These are phyloP conservation scores for Fennellomyces sp. DNA, from an alignment of 371 early-diverging fungal species.

Conservation along the genomic window DNA sequence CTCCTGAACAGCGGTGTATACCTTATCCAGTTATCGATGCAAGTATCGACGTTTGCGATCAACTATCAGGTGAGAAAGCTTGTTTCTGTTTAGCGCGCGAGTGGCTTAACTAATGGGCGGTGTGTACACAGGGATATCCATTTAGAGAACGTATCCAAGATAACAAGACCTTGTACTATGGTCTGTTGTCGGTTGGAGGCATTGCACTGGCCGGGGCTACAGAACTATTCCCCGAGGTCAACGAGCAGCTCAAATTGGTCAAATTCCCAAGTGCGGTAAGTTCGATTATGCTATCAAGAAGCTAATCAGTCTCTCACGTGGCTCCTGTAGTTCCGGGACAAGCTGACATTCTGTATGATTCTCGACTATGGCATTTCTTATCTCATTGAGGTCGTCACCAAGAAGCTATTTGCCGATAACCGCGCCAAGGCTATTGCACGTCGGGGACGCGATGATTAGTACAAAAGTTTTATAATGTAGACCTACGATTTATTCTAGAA, in stretches of 20 bases:
- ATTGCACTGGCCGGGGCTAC: constrained; percentile 90
- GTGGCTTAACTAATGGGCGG: not conserved
- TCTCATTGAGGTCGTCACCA: constrained; percentile 64
- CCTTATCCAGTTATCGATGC: constrained; percentile 96
- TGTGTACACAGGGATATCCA: constrained; percentile 81
- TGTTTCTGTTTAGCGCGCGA: not conserved
- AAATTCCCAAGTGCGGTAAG: constrained; percentile 84
- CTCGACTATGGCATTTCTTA: constrained; percentile 77
- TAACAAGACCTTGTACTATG: constrained; percentile 94
- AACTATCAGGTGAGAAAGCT: constrained; percentile 87
- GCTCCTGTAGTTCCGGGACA: constrained; percentile 62
- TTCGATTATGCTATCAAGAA: constrained; percentile 14
- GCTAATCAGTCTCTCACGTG: constrained; percentile 11
- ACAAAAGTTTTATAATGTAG: too few relatives aligned
- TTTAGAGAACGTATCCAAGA: constrained; percentile 98
- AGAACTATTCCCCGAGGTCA: constrained; percentile 89
- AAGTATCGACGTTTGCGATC: constrained; percentile 98
- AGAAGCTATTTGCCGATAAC: constrained; percentile 73
- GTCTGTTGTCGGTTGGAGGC: constrained; percentile 82
- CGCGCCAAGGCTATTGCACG: constrained; percentile 65
- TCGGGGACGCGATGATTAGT: constrained; percentile 18
- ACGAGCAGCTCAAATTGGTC: constrained; percentile 90
- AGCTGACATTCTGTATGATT: constrained; percentile 69
- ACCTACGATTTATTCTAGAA: too few relatives aligned
- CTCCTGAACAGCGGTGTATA: constrained; percentile 97